Conservation (phyloP, 768 basidiomycete genomes). For the Tylopilus subfusipes region DNA sequence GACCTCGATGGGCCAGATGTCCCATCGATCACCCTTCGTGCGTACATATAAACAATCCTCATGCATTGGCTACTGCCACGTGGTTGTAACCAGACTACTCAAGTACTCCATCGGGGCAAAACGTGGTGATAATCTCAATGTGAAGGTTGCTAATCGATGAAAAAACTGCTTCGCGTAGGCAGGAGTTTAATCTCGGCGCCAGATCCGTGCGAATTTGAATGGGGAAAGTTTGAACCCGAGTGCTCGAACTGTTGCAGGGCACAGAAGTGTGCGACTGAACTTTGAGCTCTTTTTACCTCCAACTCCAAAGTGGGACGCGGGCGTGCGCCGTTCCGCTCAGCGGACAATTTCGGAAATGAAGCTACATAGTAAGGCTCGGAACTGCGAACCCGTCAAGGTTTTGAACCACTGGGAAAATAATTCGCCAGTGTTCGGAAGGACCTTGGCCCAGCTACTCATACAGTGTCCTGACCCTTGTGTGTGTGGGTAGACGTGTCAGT, state of each 20-base stretch:
- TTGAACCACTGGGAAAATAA: background rate
- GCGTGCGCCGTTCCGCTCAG: background rate
- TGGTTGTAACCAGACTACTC: background rate
- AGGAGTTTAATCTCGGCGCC: background rate
- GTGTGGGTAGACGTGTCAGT: slow-evolving; percentile 1
- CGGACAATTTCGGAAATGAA: slow-evolving; percentile 1
- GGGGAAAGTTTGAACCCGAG: background rate
- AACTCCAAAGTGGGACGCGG: background rate
- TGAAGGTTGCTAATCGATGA: slow-evolving; percentile 3
- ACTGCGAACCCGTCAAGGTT: background rate
- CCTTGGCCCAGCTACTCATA: background rate
- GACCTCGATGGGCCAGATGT: background rate
- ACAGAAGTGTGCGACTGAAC: background rate
- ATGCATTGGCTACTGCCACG: background rate
- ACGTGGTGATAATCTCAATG: slow-evolving; percentile 1
- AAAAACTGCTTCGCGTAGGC: background rate
- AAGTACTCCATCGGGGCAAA: background rate
- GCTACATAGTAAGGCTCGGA: background rate
- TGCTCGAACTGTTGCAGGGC: background rate
- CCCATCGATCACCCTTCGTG: background rate
- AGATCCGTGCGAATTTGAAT: background rate
- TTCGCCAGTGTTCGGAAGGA: background rate
- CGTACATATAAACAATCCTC: background rate
- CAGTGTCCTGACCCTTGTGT: background rate
- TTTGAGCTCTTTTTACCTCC: background rate